Percentiles rank a stretch among this genome's conserved stretches.
These are phyloP conservation scores for Phytophthora multivora DNA, from an alignment of 352 stramenopile species.

Conservation along the genomic window DNA sequence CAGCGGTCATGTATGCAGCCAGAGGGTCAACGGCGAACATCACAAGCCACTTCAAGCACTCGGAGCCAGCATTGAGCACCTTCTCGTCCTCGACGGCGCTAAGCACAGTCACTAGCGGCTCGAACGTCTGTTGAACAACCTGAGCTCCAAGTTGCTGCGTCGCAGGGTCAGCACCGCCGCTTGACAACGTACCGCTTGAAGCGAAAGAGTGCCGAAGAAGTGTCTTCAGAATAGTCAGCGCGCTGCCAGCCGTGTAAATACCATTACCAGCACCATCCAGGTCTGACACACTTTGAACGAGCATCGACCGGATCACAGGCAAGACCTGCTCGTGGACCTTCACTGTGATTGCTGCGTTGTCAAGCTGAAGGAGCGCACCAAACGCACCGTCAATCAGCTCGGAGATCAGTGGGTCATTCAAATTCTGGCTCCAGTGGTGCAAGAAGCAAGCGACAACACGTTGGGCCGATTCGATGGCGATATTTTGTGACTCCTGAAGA, in stretches of 20 bases:
- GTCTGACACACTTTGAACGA: conserved; percentile 54
- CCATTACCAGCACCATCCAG: conserved; percentile 60
- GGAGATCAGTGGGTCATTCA: conserved; percentile 78
- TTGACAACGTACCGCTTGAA: conserved; percentile 31
- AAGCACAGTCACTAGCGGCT: conserved; percentile 70
- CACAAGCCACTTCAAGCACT: conserved; percentile 87
- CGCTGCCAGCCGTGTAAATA: conserved; percentile 62
- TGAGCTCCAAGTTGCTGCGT: conserved; percentile 60
- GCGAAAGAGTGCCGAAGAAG: conserved; percentile 76
- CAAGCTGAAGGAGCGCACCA: conserved; percentile 66
- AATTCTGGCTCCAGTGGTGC: conserved; percentile 64
- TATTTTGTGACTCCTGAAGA: conserved; percentile 55
- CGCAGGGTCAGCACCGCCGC: conserved; percentile 28
- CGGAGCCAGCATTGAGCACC: conserved; percentile 70
- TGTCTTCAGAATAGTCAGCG: conserved; percentile 76
- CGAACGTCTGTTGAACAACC: conserved; percentile 75
- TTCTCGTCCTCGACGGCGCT: conserved; percentile 73
- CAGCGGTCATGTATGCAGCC: conserved; percentile 44
- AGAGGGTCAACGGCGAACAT: conserved; percentile 78
- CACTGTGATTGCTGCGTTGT: conserved; percentile 58
- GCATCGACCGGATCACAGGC: conserved; percentile 62
- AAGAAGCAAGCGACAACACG: conserved; percentile 66
- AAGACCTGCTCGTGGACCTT: conserved; percentile 71
- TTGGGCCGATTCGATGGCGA: conserved; percentile 47
- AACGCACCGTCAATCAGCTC: conserved; percentile 78